Conservation (phyloP, 345 rosid genomes). For the Geranium brycei region DNA sequence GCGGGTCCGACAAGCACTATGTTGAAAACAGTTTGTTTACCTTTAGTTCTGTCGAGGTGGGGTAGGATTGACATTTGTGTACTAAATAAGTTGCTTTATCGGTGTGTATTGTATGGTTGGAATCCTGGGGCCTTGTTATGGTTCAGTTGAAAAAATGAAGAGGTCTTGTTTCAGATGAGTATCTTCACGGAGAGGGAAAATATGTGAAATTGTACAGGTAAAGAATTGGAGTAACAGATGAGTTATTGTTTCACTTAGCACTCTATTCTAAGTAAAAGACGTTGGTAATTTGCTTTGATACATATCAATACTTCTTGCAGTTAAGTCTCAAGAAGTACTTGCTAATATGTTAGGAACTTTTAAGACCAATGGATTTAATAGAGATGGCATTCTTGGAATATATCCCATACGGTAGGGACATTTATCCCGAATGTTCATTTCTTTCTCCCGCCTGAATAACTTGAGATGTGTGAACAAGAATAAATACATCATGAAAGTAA, state of each 20-base stretch:
- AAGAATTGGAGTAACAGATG: background rate
- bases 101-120: no score
- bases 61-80: background rate
- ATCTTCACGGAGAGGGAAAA: background rate
- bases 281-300: background rate
- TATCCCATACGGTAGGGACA: no score
- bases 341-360: background rate
- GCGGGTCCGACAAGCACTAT: background rate
- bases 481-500: no score
- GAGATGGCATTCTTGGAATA: background rate
- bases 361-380: background rate
- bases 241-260: background rate
- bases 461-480: no score
- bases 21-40: background rate
- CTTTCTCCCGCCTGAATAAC: no score
- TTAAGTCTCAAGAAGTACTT: background rate
- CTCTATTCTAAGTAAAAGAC: background rate
- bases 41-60: background rate
- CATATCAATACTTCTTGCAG: background rate
- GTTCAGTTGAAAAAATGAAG: no score
- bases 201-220: background rate
- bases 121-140: background rate
- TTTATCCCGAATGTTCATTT: no score
- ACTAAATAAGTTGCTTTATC: no score
- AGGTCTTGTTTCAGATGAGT: background rate